A percentile compares a stretch with the other conserved stretches of the same genome.
These are phyloP conservation scores for Nothophytophthora sp. DNA, from an alignment of 352 stramenopile species.

Conservation along the genomic window DNA sequence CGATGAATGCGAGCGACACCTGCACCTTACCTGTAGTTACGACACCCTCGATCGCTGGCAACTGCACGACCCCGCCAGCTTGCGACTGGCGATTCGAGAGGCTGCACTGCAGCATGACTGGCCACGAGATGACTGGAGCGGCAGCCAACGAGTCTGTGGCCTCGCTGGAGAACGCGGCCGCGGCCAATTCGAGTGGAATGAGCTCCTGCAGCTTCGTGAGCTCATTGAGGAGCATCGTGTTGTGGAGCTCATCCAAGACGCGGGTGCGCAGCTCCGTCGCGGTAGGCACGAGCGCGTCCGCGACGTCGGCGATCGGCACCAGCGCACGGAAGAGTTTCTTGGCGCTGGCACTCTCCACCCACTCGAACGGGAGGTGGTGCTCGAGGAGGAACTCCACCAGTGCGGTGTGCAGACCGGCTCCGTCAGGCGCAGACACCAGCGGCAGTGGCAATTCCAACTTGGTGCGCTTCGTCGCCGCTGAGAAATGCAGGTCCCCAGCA, in stretches of 20 bases:
- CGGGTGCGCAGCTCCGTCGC: conserved; percentile 37
- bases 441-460: conserved; percentile 8
- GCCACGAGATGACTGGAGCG: conserved; percentile 13
- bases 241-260: conserved; percentile 43
- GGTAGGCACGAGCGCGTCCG: conserved; percentile 27
- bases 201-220: conserved; percentile 41
- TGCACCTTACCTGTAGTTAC: conserved; percentile 39
- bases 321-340: conserved; percentile 49
- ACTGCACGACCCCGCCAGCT: background rate
- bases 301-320: conserved; percentile 9
- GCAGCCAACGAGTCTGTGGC: conserved; percentile 5
- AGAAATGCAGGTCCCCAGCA: conserved; percentile 1
- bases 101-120: conserved; percentile 42
- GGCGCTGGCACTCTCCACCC: conserved; percentile 50
- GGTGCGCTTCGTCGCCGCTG: conserved; percentile 22
- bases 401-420: conserved; percentile 24
- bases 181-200: conserved; percentile 16
- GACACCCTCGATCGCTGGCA: conserved; percentile 34
- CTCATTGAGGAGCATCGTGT: conserved; percentile 29
- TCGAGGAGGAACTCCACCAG: conserved; percentile 68
- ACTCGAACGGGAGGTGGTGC: conserved; percentile 67
- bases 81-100: conserved; percentile 6
- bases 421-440: conserved; percentile 5
- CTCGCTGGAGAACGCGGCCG: conserved; percentile 10
- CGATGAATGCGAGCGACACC: conserved; percentile 33